Percentiles rank a stretch among this genome's conserved stretches.
phyloP scores from a whole-genome alignment of 441 rosid genomes.

The Erodium trifolium region DNA sequence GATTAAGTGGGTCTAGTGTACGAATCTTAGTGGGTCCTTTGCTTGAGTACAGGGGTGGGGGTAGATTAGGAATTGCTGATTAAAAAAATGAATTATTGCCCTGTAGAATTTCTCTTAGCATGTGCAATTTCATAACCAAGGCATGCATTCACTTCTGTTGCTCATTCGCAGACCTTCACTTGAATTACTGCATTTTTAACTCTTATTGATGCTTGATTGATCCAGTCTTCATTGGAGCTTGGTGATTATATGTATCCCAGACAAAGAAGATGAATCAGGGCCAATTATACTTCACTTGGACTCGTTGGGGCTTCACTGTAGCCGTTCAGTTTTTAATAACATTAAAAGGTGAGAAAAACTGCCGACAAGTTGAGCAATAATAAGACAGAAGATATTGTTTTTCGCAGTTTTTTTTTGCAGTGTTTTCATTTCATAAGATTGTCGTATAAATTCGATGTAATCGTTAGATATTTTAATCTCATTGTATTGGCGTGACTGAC shows the following conservation, averaged over 20 bases:
- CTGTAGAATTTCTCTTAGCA: too few species aligned
- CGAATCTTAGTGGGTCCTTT: too few species aligned
- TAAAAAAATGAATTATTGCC: too few species aligned
- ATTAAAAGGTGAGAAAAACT: constrained; percentile 55
- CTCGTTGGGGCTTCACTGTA: constrained; percentile 66
- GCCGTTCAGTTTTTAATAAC: constrained; percentile 50
- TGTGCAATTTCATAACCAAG: too few species aligned
- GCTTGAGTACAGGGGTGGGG: too few species aligned
- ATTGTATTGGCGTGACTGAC: not conserved
- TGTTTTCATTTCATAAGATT: too few species aligned
- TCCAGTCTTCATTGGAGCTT: constrained; percentile 94
- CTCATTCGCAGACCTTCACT: constrained; percentile 7
- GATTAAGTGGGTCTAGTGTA: too few species aligned
- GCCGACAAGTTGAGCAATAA: constrained; percentile 5
- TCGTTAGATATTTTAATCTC: too few species aligned
- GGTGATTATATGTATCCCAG: constrained; percentile 81
- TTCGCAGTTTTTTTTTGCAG: too few species aligned
- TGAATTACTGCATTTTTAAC: constrained; percentile 11
- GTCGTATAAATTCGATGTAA: too few species aligned
- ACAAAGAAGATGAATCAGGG: constrained; percentile 55
- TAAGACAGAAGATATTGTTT: not conserved
- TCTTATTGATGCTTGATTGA: constrained; percentile 21
- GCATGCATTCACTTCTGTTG: not conserved
- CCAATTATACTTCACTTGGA: constrained; percentile 85
- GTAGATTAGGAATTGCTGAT: too few species aligned